Evolutionary conservation across 192 early-diverging fungal species (phyloP).

Genomic region (Dimargaris verticillata): DNA sequence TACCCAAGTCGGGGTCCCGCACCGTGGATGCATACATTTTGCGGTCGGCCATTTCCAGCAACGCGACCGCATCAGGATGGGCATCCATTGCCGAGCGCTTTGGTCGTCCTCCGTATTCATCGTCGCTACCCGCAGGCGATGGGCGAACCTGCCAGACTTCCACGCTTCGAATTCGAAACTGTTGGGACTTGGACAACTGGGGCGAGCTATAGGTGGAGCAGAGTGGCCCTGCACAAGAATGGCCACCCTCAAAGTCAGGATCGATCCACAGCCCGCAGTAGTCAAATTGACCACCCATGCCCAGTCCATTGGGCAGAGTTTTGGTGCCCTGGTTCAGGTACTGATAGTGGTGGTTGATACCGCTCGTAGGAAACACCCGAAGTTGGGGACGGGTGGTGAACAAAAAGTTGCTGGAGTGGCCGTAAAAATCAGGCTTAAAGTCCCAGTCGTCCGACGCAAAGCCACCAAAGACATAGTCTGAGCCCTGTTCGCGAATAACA

Average conservation of each 20-base stretch:
- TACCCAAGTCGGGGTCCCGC: conserved; percentile 21
- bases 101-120: conserved; percentile 16
- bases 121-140: conserved; percentile 23
- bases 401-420: conserved; percentile 38
- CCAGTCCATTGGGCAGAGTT: conserved; percentile 55
- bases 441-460: conserved; percentile 43
- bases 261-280: conserved; percentile 59
- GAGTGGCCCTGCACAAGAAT: conserved; percentile 35
- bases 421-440: conserved; percentile 42
- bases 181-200: conserved; percentile 27
- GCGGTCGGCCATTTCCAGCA: conserved; percentile 55
- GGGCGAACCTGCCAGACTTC: conserved; percentile 61
- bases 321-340: conserved; percentile 59
- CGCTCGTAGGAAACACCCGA: conserved; percentile 18
- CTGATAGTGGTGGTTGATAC: conserved; percentile 51
- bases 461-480: conserved; percentile 43
- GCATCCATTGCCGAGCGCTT: conserved; percentile 38
- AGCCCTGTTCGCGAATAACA: conserved; percentile 31
- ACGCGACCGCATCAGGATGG: conserved; percentile 44
- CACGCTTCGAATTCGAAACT: conserved; percentile 45
- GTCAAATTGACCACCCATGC: conserved; percentile 56
- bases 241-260: conserved; percentile 37
- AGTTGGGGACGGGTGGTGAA: conserved; percentile 23
- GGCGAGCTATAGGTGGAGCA: conserved; percentile 49
- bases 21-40: conserved; percentile 54